Evolutionary conservation across 2,329 filamentous ascomycete species (phyloP).

Genomic region (Hymenoscyphus infarciens): DNA sequence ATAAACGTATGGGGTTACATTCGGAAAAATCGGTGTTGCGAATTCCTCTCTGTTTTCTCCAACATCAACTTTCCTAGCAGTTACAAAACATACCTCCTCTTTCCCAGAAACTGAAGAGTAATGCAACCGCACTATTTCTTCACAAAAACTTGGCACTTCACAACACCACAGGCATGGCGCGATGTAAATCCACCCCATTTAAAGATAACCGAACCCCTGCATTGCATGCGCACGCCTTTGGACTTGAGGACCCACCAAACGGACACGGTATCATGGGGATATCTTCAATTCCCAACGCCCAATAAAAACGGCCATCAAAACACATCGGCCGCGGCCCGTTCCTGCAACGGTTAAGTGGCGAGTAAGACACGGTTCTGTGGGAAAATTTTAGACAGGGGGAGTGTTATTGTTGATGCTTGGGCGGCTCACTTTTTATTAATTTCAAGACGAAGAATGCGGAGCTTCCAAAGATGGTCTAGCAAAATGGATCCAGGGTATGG

Average conservation of each 20-base stretch:
- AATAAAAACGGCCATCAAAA: not conserved
- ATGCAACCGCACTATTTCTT: no score
- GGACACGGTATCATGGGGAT: not conserved
- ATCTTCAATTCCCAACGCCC: not conserved
- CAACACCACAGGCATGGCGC: not conserved
- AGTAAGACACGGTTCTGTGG: not conserved
- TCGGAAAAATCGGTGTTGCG: no score
- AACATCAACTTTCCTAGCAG: no score
- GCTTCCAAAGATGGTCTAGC: not conserved
- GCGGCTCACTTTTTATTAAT: not conserved
- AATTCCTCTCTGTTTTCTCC: no score
- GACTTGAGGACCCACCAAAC: not conserved
- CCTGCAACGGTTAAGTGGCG: not conserved
- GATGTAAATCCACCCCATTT: not conserved
- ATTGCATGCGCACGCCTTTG: not conserved
- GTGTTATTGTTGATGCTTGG: not conserved
- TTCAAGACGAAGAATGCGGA: constrained; percentile 1
- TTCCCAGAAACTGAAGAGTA: no score
- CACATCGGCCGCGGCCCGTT: not conserved
- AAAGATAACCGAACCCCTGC: not conserved
- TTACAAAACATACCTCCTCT: no score
- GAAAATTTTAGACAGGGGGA: not conserved
- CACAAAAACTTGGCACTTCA: not conserved
- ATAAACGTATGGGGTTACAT: no score
- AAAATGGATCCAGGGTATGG: not conserved